These are phyloP conservation scores for Suillus subluteus DNA, from an alignment of 768 basidiomycete genomes.

Conservation along the genomic window DNA sequence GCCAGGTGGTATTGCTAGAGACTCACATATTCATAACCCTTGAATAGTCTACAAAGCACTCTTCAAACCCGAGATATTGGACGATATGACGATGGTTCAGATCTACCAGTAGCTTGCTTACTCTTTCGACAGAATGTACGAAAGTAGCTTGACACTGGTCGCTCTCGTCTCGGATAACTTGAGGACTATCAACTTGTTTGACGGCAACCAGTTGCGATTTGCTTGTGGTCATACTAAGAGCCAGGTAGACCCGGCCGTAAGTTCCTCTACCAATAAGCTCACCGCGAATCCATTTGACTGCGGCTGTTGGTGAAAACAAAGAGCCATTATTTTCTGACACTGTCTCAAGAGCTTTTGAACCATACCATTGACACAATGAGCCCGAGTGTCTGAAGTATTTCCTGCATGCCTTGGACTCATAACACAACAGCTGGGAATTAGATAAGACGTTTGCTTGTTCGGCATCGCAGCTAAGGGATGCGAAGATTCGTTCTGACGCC, in stretches of 20 bases:
- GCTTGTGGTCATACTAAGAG: conserved; percentile 92
- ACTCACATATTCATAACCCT: conserved; percentile 90
- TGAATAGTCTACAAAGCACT: conserved; percentile 62
- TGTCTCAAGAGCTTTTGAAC: neutral
- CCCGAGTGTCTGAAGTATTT: neutral
- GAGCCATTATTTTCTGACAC: neutral
- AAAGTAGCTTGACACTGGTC: conserved; percentile 84
- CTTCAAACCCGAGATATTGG: conserved; percentile 94
- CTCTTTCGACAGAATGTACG: conserved; percentile 90
- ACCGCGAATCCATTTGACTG: conserved; percentile 97
- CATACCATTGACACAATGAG: conserved; percentile 4
- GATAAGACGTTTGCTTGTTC: neutral
- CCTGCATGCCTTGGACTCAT: neutral
- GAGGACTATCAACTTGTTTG: conserved; percentile 96
- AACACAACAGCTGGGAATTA: neutral
- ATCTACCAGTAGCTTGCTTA: conserved; percentile 95
- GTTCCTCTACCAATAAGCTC: conserved; percentile 97
- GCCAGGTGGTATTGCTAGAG: neutral
- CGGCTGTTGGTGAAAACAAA: conserved; percentile 54
- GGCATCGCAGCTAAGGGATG: neutral
- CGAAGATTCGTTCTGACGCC: neutral
- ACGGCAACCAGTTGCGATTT: conserved; percentile 96
- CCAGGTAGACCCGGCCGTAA: conserved; percentile 95
- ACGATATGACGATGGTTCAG: conserved; percentile 98
- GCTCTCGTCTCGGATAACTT: conserved; percentile 89